Percentiles rank a stretch among this genome's conserved stretches.
These are phyloP conservation scores for Zalerion maritima DNA, from an alignment of 495 filamentous ascomycete genomes.

Conservation along the genomic window DNA sequence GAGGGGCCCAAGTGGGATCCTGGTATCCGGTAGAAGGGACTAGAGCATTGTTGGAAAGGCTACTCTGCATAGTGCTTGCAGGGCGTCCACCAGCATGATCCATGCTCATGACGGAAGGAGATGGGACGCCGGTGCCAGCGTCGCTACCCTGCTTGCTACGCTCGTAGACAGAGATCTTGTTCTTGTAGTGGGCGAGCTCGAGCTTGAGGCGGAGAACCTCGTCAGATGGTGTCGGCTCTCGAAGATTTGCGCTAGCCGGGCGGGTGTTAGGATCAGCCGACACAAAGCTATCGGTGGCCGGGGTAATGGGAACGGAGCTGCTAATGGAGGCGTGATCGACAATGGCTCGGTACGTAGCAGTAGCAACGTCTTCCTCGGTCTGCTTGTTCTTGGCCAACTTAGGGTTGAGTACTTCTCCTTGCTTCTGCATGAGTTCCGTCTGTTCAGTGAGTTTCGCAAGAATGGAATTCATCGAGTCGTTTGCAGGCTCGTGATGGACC, in stretches of 20 bases:
- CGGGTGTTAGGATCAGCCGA: slow-evolving; percentile 28
- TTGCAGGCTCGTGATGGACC: slow-evolving; percentile 25
- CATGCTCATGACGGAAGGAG: too few relatives aligned
- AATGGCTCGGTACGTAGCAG: slow-evolving; percentile 15
- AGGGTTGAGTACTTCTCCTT: slow-evolving; percentile 34
- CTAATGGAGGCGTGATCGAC: slow-evolving; percentile 33
- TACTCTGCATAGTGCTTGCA: too few relatives aligned
- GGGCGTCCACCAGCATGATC: too few relatives aligned
- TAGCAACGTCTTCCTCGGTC: slow-evolving; percentile 30
- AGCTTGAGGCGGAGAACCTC: slow-evolving; percentile 42
- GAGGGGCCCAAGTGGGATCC: slow-evolving; percentile 45
- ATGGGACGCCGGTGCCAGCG: too few relatives aligned
- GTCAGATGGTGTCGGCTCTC: slow-evolving; percentile 17
- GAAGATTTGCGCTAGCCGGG: slow-evolving; percentile 28
- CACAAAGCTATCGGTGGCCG: slow-evolving; percentile 37
- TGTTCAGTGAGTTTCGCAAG: slow-evolving; percentile 57
- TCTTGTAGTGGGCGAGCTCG: slow-evolving; percentile 66
- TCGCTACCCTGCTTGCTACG: slow-evolving; percentile 39
- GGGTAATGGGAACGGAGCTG: slow-evolving; percentile 41
- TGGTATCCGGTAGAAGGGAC: too few relatives aligned
- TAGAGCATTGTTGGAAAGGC: too few relatives aligned
- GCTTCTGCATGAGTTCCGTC: slow-evolving; percentile 38
- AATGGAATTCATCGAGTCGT: slow-evolving; percentile 40
- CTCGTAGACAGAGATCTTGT: slow-evolving; percentile 62
- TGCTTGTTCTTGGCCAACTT: too few relatives aligned